A percentile compares a stretch with the other conserved stretches of the same genome.
Evolutionary conservation across 2,329 filamentous ascomycete species (phyloP).

Genomic region (Verticillium nonalfalfae): DNA sequence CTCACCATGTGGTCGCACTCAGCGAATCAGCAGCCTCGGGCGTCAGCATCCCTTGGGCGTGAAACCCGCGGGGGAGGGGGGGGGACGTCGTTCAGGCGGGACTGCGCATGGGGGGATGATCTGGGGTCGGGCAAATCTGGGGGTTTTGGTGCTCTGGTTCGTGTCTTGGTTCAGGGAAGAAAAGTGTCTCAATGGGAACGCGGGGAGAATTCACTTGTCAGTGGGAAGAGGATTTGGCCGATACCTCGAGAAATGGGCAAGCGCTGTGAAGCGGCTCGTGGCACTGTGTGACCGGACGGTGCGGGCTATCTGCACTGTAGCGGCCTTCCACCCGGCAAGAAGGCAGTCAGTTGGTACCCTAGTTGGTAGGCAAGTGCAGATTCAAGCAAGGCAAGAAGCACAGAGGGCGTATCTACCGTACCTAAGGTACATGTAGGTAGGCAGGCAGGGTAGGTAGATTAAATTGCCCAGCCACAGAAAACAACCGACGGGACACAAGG

Average conservation of each 20-base stretch:
- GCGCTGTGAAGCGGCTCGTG: not conserved
- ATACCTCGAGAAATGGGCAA: not conserved
- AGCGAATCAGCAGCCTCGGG: constrained; percentile 9
- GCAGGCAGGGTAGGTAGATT: not conserved
- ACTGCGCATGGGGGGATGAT: constrained; percentile 3
- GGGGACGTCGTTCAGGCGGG: not conserved
- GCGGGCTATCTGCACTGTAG: not conserved
- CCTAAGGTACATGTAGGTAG: not conserved
- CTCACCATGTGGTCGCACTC: constrained; percentile 13
- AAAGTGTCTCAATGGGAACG: not conserved
- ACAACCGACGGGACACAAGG: not conserved
- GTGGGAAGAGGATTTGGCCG: not conserved
- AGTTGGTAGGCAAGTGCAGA: not conserved
- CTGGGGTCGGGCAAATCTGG: constrained; percentile 10
- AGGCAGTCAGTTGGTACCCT: not conserved
- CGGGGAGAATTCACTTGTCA: not conserved
- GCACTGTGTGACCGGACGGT: not conserved
- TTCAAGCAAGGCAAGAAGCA: not conserved
- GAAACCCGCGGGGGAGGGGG: not conserved
- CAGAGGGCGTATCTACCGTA: not conserved
- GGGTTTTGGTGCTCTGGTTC: not conserved
- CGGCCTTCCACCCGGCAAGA: not conserved
- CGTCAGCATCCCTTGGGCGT: not conserved
- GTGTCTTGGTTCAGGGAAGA: not conserved
- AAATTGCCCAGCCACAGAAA: not conserved